phyloP scores from a whole-genome alignment of 2,329 filamentous ascomycete genomes.

The Exophiala viscosa region DNA sequence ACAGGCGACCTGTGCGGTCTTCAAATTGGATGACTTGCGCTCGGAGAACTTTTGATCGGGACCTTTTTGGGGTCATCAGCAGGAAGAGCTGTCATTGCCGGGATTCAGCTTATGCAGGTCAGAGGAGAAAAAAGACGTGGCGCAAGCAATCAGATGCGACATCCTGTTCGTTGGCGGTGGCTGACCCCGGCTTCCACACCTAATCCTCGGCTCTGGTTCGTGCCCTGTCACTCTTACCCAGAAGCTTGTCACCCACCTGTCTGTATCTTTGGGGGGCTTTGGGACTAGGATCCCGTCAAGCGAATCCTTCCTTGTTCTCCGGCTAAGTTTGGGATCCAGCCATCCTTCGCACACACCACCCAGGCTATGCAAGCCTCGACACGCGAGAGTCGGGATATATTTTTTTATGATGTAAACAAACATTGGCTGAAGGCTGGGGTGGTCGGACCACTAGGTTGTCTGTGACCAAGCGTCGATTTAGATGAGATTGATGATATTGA shows the following conservation, averaged over 20 bases:
- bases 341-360: background rate
- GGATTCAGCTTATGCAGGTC: conserved; percentile 8
- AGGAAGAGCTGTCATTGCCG: background rate
- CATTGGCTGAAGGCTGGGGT: background rate
- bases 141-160: conserved; percentile 17
- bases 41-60: background rate
- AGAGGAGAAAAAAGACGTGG: conserved; percentile 6
- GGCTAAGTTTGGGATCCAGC: conserved; percentile 1
- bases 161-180: conserved; percentile 8
- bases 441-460: background rate
- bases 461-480: background rate
- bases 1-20: background rate
- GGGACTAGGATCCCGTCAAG: conserved; percentile 6
- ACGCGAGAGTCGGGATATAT: background rate
- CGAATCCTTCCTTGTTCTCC: conserved; percentile 1
- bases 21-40: background rate
- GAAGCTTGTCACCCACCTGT: conserved; percentile 12
- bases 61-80: background rate
- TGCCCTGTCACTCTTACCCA: conserved; percentile 11
- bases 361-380: background rate
- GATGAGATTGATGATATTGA: conserved; percentile 1
- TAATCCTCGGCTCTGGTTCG: conserved; percentile 13
- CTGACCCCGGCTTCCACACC: conserved; percentile 13
- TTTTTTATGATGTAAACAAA: background rate
- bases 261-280: conserved; percentile 2